Conservation (phyloP, 2,329 filamentous ascomycete species). For the Bimuria novae-zelandiae region DNA sequence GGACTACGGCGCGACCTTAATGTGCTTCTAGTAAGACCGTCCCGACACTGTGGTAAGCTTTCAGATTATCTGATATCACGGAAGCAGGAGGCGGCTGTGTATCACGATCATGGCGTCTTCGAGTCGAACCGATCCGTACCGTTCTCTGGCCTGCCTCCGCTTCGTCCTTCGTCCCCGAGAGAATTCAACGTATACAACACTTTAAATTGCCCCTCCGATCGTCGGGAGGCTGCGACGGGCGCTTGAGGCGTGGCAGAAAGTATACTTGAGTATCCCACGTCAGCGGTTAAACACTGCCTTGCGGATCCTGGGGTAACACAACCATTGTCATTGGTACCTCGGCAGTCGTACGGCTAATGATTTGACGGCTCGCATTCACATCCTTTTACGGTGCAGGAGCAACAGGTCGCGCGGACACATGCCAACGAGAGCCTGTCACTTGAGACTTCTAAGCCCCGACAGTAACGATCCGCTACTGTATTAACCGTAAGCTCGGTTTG, state of each 20-base stretch:
- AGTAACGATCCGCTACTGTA: background rate
- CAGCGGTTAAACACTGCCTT: too few species aligned
- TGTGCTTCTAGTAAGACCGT: background rate
- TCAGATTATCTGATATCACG: conserved; percentile 5
- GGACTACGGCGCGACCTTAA: background rate
- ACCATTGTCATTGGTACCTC: too few species aligned
- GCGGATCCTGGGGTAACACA: too few species aligned
- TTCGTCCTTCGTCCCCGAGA: background rate
- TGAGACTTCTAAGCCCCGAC: background rate
- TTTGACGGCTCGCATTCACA: background rate
- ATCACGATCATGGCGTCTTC: background rate
- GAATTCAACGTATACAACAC: background rate
- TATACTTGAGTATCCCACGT: background rate
- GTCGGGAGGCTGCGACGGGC: background rate
- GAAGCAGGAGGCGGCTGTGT: background rate
- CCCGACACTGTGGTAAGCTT: background rate
- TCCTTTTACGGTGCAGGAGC: background rate
- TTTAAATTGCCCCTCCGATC: background rate
- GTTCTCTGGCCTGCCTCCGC: background rate
- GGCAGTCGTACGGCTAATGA: background rate
- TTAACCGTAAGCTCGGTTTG: background rate
- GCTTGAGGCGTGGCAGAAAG: background rate
- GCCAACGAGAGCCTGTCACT: background rate
- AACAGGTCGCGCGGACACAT: too few species aligned
- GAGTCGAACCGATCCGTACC: background rate